Percentiles rank a stretch among this genome's conserved stretches.
Conservation (phyloP, 768 basidiomycete species). For the Austroboletus eburneus region DNA sequence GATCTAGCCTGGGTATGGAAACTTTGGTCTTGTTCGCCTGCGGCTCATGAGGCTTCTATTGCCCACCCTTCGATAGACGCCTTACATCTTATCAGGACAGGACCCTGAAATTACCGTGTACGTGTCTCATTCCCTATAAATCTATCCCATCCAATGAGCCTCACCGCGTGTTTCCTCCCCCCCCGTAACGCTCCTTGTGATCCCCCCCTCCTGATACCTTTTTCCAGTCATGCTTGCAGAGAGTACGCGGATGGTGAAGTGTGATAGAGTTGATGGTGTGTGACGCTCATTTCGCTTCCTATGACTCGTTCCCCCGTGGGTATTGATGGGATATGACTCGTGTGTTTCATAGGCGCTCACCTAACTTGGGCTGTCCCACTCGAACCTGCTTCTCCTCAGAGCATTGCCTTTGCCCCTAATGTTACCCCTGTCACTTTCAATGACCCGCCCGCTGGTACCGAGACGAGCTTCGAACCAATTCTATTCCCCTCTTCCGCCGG, state of each 20-base stretch:
- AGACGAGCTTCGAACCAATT: conserved; percentile 40
- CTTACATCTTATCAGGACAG: conserved; percentile 28
- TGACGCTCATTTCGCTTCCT: not conserved
- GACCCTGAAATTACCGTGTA: conserved; percentile 35
- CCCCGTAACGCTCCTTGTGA: conserved; percentile 21
- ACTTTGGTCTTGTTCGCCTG: conserved; percentile 18
- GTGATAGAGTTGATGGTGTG: conserved; percentile 35
- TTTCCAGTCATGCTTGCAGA: conserved; percentile 42
- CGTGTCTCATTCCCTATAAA: conserved; percentile 32
- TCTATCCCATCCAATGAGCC: conserved; percentile 13
- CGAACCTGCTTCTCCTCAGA: conserved; percentile 36
- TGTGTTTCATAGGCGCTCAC: conserved; percentile 33
- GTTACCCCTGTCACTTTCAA: conserved; percentile 57
- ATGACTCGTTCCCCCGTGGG: not conserved
- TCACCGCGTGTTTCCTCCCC: conserved; percentile 24
- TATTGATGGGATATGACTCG: conserved; percentile 13
- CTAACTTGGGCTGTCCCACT: conserved; percentile 45
- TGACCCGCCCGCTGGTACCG: conserved; percentile 39
- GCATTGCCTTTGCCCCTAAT: conserved; percentile 54
- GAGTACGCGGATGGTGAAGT: conserved; percentile 37
- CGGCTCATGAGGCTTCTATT: conserved; percentile 26
- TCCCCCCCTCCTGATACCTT: conserved; percentile 20
- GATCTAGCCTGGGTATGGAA: conserved; percentile 22
- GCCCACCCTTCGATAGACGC: conserved; percentile 28
- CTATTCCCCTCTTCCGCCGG: conserved; percentile 52